phyloP scores from a whole-genome alignment of 805 yeast species.

The Grigorovia jiainica region DNA sequence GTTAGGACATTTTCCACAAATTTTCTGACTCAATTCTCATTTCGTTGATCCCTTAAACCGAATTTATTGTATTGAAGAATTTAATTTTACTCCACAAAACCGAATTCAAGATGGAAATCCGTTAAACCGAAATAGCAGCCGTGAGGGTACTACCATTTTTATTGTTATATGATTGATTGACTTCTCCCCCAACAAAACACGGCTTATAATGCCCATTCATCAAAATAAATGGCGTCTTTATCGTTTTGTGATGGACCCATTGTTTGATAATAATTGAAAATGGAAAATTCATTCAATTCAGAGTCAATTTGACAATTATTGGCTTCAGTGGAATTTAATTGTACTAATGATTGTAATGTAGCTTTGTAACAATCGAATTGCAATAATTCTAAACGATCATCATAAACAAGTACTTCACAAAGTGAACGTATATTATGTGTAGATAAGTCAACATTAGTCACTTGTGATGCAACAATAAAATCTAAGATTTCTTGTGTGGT shows the following conservation, averaged over 20 bases:
- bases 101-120: not conserved
- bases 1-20: too few relatives aligned
- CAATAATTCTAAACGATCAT: slow-evolving; percentile 69
- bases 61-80: too few relatives aligned
- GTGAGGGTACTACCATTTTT: too few relatives aligned
- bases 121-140: not conserved
- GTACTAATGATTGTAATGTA: slow-evolving; percentile 73
- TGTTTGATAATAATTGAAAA: slow-evolving; percentile 35
- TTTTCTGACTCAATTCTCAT: too few relatives aligned
- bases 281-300: slow-evolving; percentile 29
- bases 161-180: too few relatives aligned
- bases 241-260: slow-evolving; percentile 32
- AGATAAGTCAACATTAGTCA: slow-evolving; percentile 74
- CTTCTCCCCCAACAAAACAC: too few relatives aligned
- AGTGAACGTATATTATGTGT: slow-evolving; percentile 66
- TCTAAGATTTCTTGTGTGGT: slow-evolving; percentile 64
- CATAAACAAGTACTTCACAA: slow-evolving; percentile 81
- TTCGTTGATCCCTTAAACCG: too few relatives aligned
- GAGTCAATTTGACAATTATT: not conserved
- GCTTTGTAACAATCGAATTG: slow-evolving; percentile 61
- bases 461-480: slow-evolving; percentile 61
- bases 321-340: slow-evolving; percentile 38
- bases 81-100: not conserved
- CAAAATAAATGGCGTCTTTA: slow-evolving; percentile 38
- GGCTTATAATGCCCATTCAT: slow-evolving; percentile 32